These are phyloP conservation scores for Exidia glandulosa DNA, from an alignment of 768 basidiomycete genomes.

Conservation along the genomic window DNA sequence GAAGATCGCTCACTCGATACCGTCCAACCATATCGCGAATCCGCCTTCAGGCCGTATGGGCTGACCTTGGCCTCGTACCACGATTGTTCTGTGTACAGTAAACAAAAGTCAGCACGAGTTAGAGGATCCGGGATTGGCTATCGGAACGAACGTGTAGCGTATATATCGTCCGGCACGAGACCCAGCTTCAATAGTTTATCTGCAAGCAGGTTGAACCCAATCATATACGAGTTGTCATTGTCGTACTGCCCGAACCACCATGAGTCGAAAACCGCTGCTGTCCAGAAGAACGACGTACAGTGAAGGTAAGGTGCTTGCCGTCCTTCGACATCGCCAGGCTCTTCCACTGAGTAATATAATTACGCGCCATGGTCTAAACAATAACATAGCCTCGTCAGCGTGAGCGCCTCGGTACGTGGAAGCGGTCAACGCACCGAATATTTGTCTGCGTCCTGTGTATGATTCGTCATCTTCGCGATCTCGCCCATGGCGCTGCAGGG, in stretches of 20 bases:
- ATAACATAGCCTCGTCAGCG: no score
- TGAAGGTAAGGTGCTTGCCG: not conserved
- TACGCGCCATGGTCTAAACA: not conserved
- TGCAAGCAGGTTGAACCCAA: no score
- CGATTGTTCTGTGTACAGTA: no score
- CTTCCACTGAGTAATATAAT: not conserved
- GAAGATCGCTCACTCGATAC: not conserved
- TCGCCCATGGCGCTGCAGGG: conserved; percentile 4
- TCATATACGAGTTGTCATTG: no score
- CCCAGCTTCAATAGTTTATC: no score
- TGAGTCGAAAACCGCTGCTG: no score
- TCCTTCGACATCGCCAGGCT: not conserved
- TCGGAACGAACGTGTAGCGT: no score
- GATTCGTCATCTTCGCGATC: not conserved
- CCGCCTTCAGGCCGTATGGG: not conserved
- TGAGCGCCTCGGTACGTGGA: not conserved
- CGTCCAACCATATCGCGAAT: conserved; percentile 3
- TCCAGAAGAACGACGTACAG: not conserved
- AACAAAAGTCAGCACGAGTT: no score
- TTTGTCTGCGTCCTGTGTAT: not conserved
- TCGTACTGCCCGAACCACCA: no score
- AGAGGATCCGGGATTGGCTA: no score
- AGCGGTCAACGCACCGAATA: not conserved
- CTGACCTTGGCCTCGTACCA: no score
- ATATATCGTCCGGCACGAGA: no score